phyloP scores from a whole-genome alignment of 176 grass and related monocot species.

The Triticum aestivum region IWGSC_CS_RefSeq_v2.1 NC_057796.1:497104797-497105296 shows the following conservation, averaged over 20 bases:
- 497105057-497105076: neutral
- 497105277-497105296: neutral
- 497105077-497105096: neutral
- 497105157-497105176: neutral
- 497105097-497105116: neutral
- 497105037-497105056: neutral
- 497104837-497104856: neutral
- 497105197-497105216: neutral
- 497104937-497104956: slow-evolving; percentile 10
- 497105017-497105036: slow-evolving; percentile 8
- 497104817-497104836: neutral
- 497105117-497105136: neutral
- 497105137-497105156: neutral
- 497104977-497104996: neutral
- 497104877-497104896: neutral
- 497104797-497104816: neutral
- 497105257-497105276: too few species aligned
- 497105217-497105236: neutral
- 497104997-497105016: slow-evolving; percentile 7
- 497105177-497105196: neutral
- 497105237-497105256: neutral
- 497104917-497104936: neutral
- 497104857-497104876: neutral
- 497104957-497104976: slow-evolving; percentile 5
- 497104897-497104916: neutral